Evolutionary conservation across 306 rosid species (phyloP).

Genomic region (Castanospermum australe): DNA sequence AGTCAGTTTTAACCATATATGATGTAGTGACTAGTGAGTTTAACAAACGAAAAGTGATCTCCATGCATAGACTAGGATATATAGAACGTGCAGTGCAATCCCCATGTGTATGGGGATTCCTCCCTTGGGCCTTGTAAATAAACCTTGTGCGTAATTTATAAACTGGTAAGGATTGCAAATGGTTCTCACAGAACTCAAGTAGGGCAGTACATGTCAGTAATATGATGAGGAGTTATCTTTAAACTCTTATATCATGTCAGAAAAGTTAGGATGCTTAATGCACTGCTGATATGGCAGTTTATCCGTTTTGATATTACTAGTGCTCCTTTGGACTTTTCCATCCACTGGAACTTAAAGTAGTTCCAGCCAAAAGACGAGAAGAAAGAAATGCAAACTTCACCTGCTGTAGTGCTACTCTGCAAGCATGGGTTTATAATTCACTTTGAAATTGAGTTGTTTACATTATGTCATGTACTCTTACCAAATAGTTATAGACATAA

Average conservation of each 20-base stretch:
- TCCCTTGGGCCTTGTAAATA: conserved; percentile 7
- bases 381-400: not conserved
- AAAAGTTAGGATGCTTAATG: conserved; percentile 1
- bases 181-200: not conserved
- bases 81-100: not conserved
- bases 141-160: not conserved
- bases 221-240: not conserved
- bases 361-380: not conserved
- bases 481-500: not conserved
- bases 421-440: not conserved
- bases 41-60: not conserved
- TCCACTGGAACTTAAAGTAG: not conserved
- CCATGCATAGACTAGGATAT: not conserved
- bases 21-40: not conserved
- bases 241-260: not conserved
- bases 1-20: not conserved
- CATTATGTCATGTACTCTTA: not conserved
- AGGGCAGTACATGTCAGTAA: not conserved
- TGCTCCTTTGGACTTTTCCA: not conserved
- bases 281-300: not conserved
- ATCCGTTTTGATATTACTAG: not conserved
- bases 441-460: conserved; percentile 2
- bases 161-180: not conserved
- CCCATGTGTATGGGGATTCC: not conserved
- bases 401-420: not conserved